Conservation (phyloP, 306 rosid genomes). For the Sicyos baderoa region DNA sequence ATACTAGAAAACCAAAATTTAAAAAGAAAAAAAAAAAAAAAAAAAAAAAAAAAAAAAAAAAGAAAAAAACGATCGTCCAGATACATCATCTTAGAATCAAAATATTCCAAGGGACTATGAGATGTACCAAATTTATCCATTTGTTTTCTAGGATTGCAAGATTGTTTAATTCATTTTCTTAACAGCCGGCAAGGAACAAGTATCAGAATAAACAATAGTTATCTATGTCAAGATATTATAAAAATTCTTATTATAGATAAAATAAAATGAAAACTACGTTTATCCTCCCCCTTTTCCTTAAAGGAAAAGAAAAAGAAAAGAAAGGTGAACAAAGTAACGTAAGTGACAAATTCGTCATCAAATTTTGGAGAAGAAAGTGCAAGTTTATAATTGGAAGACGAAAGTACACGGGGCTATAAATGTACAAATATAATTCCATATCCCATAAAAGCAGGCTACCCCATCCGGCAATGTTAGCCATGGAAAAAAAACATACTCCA, state of each 20-base stretch:
- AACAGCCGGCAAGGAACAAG: background rate
- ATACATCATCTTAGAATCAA: background rate
- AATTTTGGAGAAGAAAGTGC: slow-evolving; percentile 3
- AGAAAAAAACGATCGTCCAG: background rate
- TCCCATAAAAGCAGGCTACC: background rate
- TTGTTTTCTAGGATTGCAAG: background rate
- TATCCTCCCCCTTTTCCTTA: background rate
- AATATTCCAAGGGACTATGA: background rate
- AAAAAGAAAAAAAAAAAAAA: background rate
- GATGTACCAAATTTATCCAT: background rate
- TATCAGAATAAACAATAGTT: background rate
- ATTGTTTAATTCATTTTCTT: background rate
- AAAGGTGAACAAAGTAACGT: background rate
- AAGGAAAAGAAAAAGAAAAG: background rate
- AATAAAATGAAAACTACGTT: background rate
- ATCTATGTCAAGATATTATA: background rate
- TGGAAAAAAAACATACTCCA: background rate
- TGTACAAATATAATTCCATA: background rate
- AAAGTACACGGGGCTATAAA: background rate
- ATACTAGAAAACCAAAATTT: background rate
- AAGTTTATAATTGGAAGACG: background rate
- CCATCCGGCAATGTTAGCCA: background rate
- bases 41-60: background rate
- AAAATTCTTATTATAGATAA: background rate
- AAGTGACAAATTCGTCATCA: background rate